Base-by-base conservation (phyloP, 305 asterid species). In the Nicotiana rustica region DNA sequence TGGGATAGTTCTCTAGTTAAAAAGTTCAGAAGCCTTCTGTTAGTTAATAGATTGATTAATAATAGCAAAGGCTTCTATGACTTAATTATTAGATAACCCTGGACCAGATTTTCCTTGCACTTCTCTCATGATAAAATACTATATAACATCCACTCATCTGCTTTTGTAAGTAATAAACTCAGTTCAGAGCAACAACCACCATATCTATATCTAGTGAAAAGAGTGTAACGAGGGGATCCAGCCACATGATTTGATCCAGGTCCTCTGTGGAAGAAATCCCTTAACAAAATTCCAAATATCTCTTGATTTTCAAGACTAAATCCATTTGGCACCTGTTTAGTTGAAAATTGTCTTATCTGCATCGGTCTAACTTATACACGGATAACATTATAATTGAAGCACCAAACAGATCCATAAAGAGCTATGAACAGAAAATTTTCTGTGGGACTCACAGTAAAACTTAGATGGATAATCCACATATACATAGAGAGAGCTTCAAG, bases 261-360 rank as follows among this genome's bases (percentile, higher is more conserved):
- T 9, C 1, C 55, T 35, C 29, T 17, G 29, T 68, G 55, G 52
- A 67, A 67, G 9, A 47, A 19, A 35, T 33, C 35, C 15, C 31
- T 17, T 68, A 4, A 68, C 4, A 17, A 68, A 66, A 35, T 3
- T 68, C 29, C 55, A n/a, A 68, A 36, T 68, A 36, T 36, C 76
- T 35, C 55, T 68, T 35, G 29, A 6, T 68, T n/a, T 68, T 68
- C 55, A 68, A 36, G 52, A 17, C 55, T 4, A 68, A 68, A n/a
- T 68, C 29, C 44, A 70, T 41, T 70, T 70, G 78, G 59, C 59
- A 70, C 35, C 52, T 18, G 59, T 47, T 41, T 70, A 10, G 44
- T 41, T 70, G 78, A 13, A 70, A 12, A 41, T 70, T 41, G 78
- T 41, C 59, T 57, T 18, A 18, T 70, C 78, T 70, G 35, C 78